Evolutionary conservation across 495 filamentous ascomycete species (phyloP).

Genomic region (Terfezia boudieri): DNA sequence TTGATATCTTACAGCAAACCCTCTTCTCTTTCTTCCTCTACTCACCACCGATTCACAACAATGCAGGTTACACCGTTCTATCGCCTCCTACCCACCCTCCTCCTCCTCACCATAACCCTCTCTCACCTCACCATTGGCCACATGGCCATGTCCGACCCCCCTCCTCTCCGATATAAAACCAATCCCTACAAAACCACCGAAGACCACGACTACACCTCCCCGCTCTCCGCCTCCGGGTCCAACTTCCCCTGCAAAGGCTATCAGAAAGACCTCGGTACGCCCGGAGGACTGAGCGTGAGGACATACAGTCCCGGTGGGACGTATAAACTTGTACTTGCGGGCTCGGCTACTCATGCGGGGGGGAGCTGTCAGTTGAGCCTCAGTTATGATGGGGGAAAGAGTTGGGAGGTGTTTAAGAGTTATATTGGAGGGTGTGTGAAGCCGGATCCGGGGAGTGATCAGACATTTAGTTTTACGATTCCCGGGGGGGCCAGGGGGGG

Average conservation of each 20-base stretch:
- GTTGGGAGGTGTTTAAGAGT: conserved; percentile 39
- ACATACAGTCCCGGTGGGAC: conserved; percentile 23
- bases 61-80: no score
- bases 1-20: no score
- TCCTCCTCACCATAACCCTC: neutral
- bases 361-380: conserved; percentile 44
- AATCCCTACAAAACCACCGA: conserved; percentile 27
- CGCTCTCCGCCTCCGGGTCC: conserved; percentile 22
- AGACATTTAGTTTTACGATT: conserved; percentile 28
- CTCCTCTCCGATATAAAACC: conserved; percentile 32
- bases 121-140: conserved; percentile 25
- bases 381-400: conserved; percentile 34
- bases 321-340: conserved; percentile 23
- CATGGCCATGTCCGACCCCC: conserved; percentile 37
- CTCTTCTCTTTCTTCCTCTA: no score
- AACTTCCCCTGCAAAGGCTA: conserved; percentile 35
- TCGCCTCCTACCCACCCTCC: neutral
- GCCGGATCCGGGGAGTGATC: conserved; percentile 12
- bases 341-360: conserved; percentile 33
- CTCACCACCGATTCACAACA: no score
- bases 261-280: conserved; percentile 21
- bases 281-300: conserved; percentile 23
- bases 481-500: conserved; percentile 26
- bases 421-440: conserved; percentile 40
- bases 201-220: conserved; percentile 31